Evolutionary conservation across 2,329 filamentous ascomycete genomes (phyloP), one percentile per base, ranked within the genome.

Genomic region (Hypoxylon rubiginosum): DNA sequence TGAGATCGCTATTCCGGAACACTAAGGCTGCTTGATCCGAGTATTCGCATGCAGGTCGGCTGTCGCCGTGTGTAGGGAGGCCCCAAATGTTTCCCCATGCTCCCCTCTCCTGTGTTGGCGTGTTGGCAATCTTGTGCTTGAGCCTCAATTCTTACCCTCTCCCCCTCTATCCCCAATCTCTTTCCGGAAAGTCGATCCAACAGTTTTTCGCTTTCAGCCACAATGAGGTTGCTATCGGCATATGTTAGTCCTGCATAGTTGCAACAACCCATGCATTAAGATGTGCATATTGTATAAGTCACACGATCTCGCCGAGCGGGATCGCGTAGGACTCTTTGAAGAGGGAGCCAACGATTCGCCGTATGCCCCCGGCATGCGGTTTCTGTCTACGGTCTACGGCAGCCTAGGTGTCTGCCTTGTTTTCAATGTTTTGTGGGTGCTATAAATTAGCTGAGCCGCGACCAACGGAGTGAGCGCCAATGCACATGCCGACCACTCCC

Each of bases 401-500:
- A 17, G 43, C 28, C 41, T 55, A 15, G 41, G 19, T 54, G 45
- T 49, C 54, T 66, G 63, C 63, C 63, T 66, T 61, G 54, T 61
- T n/a, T n/a, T n/a, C n/a, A n/a, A n/a, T n/a, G n/a, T n/a, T n/a
- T 58, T 65, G 41, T 30, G 15, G 36, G 28, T 4, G 11, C 2
- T 9, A 39, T 26, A 28, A 32, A 36, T 21, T 30, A 39, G 48
- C 50, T 32, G 30, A 51, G 56, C 51, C 52, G 57, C 58, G 57
- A 19, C 41, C 48, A 10, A 50, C 46, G 46, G 24, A n/a, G 46
- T 49, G 26, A 15, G 46, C 26, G 26, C 11, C 5, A 30, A 19
- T 17, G 39, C 39, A 19, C n/a, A 41, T 15, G 5, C 15, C 5
- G 6, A 39, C 15, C 10, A n/a, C 11, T 39, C 13, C 34, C 4